Percentiles rank a stretch among this genome's conserved stretches.
Evolutionary conservation across 31 red algal genomes (phyloP).

Genomic region (Odonthalia washingtoniensis): DNA sequence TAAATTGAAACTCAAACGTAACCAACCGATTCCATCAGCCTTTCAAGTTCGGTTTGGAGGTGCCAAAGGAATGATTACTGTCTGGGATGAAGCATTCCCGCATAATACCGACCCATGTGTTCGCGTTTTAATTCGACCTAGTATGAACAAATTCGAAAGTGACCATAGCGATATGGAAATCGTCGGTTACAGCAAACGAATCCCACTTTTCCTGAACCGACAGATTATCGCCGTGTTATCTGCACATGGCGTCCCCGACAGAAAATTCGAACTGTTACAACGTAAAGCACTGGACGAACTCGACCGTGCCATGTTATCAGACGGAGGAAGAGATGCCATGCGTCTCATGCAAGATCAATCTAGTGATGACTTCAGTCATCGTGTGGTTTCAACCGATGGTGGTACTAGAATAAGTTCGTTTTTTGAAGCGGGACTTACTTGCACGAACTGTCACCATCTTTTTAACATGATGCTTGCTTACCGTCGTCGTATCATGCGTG

Average conservation of each 20-base stretch:
- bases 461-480: slow-evolving; percentile 43
- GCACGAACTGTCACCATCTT: slow-evolving; percentile 25
- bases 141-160: slow-evolving; percentile 44
- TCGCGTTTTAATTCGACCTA: slow-evolving; percentile 6
- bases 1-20: not conserved
- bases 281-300: not conserved
- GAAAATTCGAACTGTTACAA: slow-evolving; percentile 11
- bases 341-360: not conserved
- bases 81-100: slow-evolving; percentile 15
- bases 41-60: slow-evolving; percentile 47
- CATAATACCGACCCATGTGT: not conserved
- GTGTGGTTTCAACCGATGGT: not conserved
- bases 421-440: slow-evolving; percentile 13
- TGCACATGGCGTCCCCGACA: slow-evolving; percentile 16
- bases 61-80: slow-evolving; percentile 41
- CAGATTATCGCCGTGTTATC: slow-evolving; percentile 36
- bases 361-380: not conserved
- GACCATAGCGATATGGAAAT: slow-evolving; percentile 43
- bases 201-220: slow-evolving; percentile 25
- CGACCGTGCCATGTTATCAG: not conserved
- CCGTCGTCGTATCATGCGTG: not conserved
- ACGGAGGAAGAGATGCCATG: slow-evolving; percentile 19
- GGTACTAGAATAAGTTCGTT: not conserved
- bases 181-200: slow-evolving; percentile 5
- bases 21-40: slow-evolving; percentile 8